phyloP scores from a whole-genome alignment of 2,329 filamentous ascomycete genomes.

The Sarocladium strictum region DNA sequence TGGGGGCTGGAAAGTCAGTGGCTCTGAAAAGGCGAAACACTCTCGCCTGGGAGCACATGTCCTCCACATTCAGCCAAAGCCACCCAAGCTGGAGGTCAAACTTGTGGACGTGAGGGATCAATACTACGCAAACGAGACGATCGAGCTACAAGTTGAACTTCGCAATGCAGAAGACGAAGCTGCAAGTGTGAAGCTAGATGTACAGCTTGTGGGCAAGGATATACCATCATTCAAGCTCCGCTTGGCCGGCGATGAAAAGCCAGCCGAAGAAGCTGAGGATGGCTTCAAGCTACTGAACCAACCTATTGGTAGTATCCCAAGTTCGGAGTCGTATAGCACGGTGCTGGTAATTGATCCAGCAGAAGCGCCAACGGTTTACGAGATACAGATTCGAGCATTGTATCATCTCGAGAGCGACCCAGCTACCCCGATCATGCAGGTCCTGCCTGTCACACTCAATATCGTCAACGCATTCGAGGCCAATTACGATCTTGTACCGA shows the following conservation, averaged over 20 bases:
- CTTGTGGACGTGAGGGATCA: slow-evolving; percentile 57
- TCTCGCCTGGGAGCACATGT: slow-evolving; percentile 44
- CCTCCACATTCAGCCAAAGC: slow-evolving; percentile 76
- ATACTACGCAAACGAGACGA: slow-evolving; percentile 79
- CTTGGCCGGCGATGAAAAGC: slow-evolving; percentile 26
- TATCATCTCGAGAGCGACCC: slow-evolving; percentile 78
- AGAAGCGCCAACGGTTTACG: slow-evolving; percentile 49
- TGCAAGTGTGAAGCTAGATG: slow-evolving; percentile 64
- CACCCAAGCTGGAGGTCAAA: slow-evolving; percentile 80
- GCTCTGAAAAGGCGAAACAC: slow-evolving; percentile 37
- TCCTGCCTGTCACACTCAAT: slow-evolving; percentile 59
- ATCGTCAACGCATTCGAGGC: slow-evolving; percentile 85
- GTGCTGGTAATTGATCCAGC: slow-evolving; percentile 45
- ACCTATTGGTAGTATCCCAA: slow-evolving; percentile 40
- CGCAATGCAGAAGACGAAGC: slow-evolving; percentile 79
- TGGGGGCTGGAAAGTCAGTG: slow-evolving; percentile 45
- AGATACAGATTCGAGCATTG: slow-evolving; percentile 64
- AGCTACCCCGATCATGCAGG: slow-evolving; percentile 75
- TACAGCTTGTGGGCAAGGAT: slow-evolving; percentile 57
- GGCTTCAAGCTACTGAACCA: slow-evolving; percentile 16
- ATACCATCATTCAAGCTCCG: slow-evolving; percentile 40
- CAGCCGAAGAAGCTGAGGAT: slow-evolving; percentile 23
- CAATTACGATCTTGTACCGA: slow-evolving; percentile 79
- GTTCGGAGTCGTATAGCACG: slow-evolving; percentile 35
- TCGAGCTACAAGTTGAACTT: slow-evolving; percentile 63